Base-by-base conservation (phyloP, 257 asterid species). In the Schizonepeta tenuifolia region DNA sequence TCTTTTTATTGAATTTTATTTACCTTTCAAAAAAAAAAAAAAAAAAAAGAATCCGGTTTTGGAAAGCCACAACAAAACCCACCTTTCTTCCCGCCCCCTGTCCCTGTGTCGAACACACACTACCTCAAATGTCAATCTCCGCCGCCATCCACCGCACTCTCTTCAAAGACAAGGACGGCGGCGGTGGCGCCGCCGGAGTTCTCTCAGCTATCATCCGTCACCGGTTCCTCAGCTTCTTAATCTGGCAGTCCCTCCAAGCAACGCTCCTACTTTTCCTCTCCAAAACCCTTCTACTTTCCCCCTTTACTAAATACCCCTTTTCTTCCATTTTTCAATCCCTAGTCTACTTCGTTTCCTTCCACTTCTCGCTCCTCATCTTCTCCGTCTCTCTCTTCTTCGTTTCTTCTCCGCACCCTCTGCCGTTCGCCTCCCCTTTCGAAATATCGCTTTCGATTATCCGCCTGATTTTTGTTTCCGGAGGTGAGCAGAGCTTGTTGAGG, bases 171-270 rank as follows among this genome's bases (percentile, higher is more conserved):
- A 87, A 87, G 65, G 82, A 84, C 81, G 90, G 91, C 75, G 92
- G 90, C 77, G 89, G 75, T 17, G 69, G 7, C 36, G 6, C 56
- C 47, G 24, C 69, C 71, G 70, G 62, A 65, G 33, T 79, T 72
- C 74, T 65, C 11, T 26, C 81, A 75, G 15, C 86, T 71, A 71
- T 89, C 61, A 72, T 87, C 84, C 83, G 82, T 38, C 81, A 88
- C 81, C 99, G 99, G 5, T 91, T 91, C 85, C 41, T 88, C 35
- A 86, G 96, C 79, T 88, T 88, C 77, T 71, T 94, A 44, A 88
- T 91, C 46, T 95, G 99, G 98, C 98, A 92, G 76, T 78, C 84
- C 18, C 75, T 90, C 46, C 90, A 79, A 57, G 85, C 98, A 17
- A 87, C 97, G 12, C 28, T 80, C 75, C 22, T 84, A 4, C 79